Percentiles rank a stretch among this genome's conserved stretches.
phyloP scores from a whole-genome alignment of 441 rosid species.

The Syzygium malaccense region DNA sequence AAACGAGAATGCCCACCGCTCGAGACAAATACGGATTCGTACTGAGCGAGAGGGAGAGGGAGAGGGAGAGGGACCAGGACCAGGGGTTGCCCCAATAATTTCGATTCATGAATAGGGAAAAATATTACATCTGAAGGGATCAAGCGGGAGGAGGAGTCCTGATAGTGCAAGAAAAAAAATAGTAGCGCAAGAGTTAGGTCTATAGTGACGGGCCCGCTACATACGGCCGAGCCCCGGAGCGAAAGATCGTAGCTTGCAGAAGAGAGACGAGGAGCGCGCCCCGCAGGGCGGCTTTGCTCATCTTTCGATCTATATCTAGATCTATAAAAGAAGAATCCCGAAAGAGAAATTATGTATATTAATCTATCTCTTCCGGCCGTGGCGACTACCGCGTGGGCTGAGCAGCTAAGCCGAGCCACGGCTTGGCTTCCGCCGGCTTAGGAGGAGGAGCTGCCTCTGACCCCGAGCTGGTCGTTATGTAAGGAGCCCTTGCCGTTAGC shows the following conservation, averaged over 20 bases:
- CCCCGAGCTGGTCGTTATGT: constrained; percentile 21
- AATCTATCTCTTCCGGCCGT: not conserved
- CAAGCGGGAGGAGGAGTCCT: not conserved
- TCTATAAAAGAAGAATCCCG: constrained; percentile 19
- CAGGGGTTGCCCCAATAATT: not conserved
- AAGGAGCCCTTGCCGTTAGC: constrained; percentile 60
- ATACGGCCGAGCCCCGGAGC: not conserved
- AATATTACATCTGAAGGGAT: not conserved
- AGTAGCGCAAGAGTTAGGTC: not conserved
- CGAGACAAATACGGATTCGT: not conserved
- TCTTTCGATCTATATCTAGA: not conserved
- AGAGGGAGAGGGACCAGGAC: not conserved
- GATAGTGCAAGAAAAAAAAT: not conserved
- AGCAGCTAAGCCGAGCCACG: constrained; percentile 69
- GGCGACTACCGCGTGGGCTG: constrained; percentile 11
- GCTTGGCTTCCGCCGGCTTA: constrained; percentile 30
- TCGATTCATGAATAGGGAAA: not conserved
- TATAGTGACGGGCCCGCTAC: not conserved
- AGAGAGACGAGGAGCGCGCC: not conserved
- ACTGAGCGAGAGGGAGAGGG: not conserved
- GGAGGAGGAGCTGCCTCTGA: constrained; percentile 4
- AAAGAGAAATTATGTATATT: constrained; percentile 12
- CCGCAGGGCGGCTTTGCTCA: not conserved
- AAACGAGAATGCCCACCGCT: not conserved
- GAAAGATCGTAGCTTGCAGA: not conserved